phyloP scores from a whole-genome alignment of 768 basidiomycete genomes.

The Leccinum ochraceum region DNA sequence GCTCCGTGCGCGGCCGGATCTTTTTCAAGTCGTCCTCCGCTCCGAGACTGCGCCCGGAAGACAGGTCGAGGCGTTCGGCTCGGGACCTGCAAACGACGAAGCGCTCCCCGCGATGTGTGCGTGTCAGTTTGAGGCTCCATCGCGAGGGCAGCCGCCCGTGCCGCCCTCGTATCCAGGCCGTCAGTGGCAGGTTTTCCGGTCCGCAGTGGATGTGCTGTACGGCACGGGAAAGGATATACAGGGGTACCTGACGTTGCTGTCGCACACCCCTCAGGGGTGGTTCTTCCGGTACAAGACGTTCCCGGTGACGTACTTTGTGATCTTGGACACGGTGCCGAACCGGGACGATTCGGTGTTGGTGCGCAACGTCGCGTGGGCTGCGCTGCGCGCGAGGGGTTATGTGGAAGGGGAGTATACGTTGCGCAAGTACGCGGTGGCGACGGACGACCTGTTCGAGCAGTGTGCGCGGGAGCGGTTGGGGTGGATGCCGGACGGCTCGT shows the following conservation, averaged over 20 bases:
- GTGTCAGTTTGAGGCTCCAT: slow-evolving; percentile 26
- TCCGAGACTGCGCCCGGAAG: slow-evolving; percentile 30
- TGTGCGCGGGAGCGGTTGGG: slow-evolving; percentile 19
- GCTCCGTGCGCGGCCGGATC: slow-evolving; percentile 32
- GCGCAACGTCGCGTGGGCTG: slow-evolving; percentile 17
- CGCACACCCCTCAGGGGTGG: slow-evolving; percentile 2
- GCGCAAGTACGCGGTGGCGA: slow-evolving; percentile 16
- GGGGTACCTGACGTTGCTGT: slow-evolving; percentile 13
- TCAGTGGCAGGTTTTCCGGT: slow-evolving; percentile 16
- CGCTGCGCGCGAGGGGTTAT: slow-evolving; percentile 30
- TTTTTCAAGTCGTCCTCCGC: slow-evolving; percentile 33
- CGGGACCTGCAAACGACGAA: slow-evolving; percentile 8
- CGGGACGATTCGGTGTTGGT: slow-evolving; percentile 3
- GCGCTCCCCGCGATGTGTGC: slow-evolving; percentile 12
- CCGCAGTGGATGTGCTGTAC: slow-evolving; percentile 25
- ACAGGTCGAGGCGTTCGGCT: slow-evolving; percentile 28
- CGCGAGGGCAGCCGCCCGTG: neutral
- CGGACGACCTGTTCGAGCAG: slow-evolving; percentile 20
- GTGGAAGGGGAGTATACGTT: slow-evolving; percentile 24
- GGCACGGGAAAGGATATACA: slow-evolving; percentile 5
- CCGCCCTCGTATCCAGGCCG: neutral
- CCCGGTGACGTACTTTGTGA: slow-evolving; percentile 35
- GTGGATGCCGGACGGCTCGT: slow-evolving; percentile 16
- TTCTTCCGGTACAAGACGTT: slow-evolving; percentile 35
- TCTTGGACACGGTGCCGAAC: slow-evolving; percentile 16